These are phyloP conservation scores for Emmonsiellopsis sp. DNA, from an alignment of 2,329 filamentous ascomycete species.

Conservation along the genomic window DNA sequence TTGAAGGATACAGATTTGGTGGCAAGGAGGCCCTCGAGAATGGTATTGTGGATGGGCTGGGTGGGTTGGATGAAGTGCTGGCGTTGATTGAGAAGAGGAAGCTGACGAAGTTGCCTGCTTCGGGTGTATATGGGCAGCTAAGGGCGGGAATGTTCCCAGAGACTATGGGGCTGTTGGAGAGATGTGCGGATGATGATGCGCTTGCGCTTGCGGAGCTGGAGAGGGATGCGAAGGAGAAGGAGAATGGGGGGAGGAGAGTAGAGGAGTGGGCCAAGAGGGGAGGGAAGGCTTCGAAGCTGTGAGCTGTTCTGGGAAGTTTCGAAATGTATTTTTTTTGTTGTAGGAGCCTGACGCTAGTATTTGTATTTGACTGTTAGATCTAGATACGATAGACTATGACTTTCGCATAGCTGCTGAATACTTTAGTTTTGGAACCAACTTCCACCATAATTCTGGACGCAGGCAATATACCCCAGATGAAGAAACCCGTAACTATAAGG, in stretches of 20 bases:
- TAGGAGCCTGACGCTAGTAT: too few relatives aligned
- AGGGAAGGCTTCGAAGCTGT: conserved; percentile 8
- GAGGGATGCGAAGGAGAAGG: conserved; percentile 30
- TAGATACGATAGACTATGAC: too few relatives aligned
- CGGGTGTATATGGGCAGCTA: conserved; percentile 59
- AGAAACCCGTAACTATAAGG: too few relatives aligned
- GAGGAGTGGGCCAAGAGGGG: conserved; percentile 41
- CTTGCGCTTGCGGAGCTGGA: conserved; percentile 41
- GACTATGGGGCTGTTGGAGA: conserved; percentile 49
- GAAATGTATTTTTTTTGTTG: neutral
- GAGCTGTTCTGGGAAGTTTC: neutral
- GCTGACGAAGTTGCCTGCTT: conserved; percentile 52
- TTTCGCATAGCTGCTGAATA: too few relatives aligned
- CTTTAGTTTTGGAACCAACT: too few relatives aligned
- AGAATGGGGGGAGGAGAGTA: conserved; percentile 38
- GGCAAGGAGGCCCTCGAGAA: conserved; percentile 53
- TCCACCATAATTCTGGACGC: too few relatives aligned
- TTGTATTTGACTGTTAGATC: too few relatives aligned
- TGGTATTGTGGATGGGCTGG: conserved; percentile 60
- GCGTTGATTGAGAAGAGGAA: conserved; percentile 50
- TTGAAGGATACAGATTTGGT: conserved; percentile 63
- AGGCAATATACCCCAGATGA: too few relatives aligned
- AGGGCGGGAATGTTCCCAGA: conserved; percentile 70
- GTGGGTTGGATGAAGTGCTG: conserved; percentile 55
- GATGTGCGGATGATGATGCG: conserved; percentile 38